phyloP scores from a whole-genome alignment of 805 yeast genomes.

The Blastobotrys muscicola region DNA sequence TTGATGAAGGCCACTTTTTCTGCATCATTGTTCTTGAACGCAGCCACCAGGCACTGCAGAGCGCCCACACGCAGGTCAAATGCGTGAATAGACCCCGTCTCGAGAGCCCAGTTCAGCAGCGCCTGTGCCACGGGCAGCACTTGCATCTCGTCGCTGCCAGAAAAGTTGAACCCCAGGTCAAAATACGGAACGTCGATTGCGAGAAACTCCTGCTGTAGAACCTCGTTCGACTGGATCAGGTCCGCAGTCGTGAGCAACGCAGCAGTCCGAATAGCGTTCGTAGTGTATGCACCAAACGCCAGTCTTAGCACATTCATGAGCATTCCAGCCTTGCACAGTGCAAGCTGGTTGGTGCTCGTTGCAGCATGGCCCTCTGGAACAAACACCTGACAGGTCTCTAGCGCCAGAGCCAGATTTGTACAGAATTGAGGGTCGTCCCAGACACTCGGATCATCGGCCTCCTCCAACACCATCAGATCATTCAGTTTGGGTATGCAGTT shows the following conservation, averaged over 20 bases:
- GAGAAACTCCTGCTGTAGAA: slow-evolving; percentile 61
- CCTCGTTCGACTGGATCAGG: slow-evolving; percentile 55
- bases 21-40: slow-evolving; percentile 52
- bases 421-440: slow-evolving; percentile 69
- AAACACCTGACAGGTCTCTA: slow-evolving; percentile 66
- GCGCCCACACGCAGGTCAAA: slow-evolving; percentile 79
- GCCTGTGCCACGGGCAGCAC: slow-evolving; percentile 58
- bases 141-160: slow-evolving; percentile 32
- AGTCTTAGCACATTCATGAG: slow-evolving; percentile 57
- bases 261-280: slow-evolving; percentile 53
- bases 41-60: slow-evolving; percentile 53
- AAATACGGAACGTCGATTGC: slow-evolving; percentile 87
- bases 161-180: slow-evolving; percentile 41
- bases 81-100: slow-evolving; percentile 69
- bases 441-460: slow-evolving; percentile 27
- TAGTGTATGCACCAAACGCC: slow-evolving; percentile 55
- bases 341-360: slow-evolving; percentile 50
- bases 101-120: slow-evolving; percentile 72
- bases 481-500: slow-evolving; percentile 64
- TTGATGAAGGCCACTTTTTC: slow-evolving; percentile 53
- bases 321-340: slow-evolving; percentile 50
- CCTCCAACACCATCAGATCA: slow-evolving; percentile 52
- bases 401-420: slow-evolving; percentile 52
- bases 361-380: slow-evolving; percentile 65
- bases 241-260: slow-evolving; percentile 73